Conservation (phyloP, 768 basidiomycete species). For the Boletus pseudo-olivaceus region DNA sequence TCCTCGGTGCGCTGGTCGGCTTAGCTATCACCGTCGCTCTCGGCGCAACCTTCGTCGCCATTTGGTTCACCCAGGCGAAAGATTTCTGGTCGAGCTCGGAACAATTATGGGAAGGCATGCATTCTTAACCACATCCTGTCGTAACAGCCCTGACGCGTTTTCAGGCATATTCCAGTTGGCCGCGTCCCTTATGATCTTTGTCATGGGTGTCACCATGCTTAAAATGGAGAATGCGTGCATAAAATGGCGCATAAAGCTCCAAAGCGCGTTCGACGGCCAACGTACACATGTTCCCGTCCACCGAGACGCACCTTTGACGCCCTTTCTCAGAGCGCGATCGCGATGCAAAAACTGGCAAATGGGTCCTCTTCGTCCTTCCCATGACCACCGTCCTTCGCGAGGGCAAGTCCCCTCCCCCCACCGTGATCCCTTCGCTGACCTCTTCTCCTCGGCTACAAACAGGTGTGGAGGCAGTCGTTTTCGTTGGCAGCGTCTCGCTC, state of each 20-base stretch:
- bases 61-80: constrained; percentile 90
- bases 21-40: constrained; percentile 77
- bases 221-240: constrained; percentile 91
- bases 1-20: constrained; percentile 70
- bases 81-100: constrained; percentile 85
- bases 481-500: constrained; percentile 91
- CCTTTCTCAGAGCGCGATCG: constrained; percentile 41
- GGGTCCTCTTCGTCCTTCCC: constrained; percentile 87
- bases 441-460: neutral
- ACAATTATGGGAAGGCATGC: constrained; percentile 84
- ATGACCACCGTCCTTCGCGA: constrained; percentile 91
- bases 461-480: constrained; percentile 88
- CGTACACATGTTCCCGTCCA: constrained; percentile 33
- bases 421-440: neutral
- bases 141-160: neutral
- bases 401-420: constrained; percentile 42
- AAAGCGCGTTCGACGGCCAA: constrained; percentile 65
- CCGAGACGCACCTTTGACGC: neutral
- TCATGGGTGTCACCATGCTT: constrained; percentile 93
- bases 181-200: constrained; percentile 78
- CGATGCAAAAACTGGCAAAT: constrained; percentile 59
- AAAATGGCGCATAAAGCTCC: constrained; percentile 93
- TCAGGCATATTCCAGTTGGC: constrained; percentile 68
- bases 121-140: neutral
- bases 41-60: constrained; percentile 88